Evolutionary conservation across 176 grass and related monocot genomes (phyloP), one percentile per base, ranked within the genome.

Genomic region (Aegilops sharonensis): DNA sequence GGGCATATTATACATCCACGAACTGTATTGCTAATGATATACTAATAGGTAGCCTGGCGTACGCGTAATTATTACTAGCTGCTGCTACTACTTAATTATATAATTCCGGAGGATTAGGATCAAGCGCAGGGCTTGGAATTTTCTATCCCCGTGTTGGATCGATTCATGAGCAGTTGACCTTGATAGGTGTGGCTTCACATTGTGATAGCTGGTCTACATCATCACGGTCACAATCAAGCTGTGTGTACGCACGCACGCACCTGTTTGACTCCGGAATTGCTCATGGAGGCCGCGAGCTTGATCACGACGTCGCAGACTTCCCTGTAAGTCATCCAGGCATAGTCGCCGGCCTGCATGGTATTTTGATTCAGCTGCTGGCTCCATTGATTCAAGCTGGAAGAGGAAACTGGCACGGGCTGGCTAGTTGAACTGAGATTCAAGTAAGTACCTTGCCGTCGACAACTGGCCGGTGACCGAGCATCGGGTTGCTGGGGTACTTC

Each of bases 291-390:
- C 1, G 91, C 91, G 43, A 95, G 77, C 87, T 92, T 95, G 39
- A 92, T 81, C 31, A 87, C 93, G 1, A 78, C 78, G 50, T 88
- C 89, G 23, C 91, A 95, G 35, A 64, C 89, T 56, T 98, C 91
- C 80, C 77, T 89, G 77, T 98, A 98, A 75, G 81, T 92, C 83
- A 80, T 70, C 95, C 93, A 98, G 0, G 36, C 69, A 78, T 95
- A 98, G 35, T 92, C 93, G 12, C 95, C 89, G 1, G 91, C 86
- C 95, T 97, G 78, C 70, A 59, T 59, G 54, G 3, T 57, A 17
- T 57, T 57, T 8, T 8, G 18, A 21, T 7, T 18, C 18, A 57
- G 7, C 18, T 21, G 54, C 17, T 57, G 17, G 52, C 77, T 39
- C 59, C 34, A 25, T 9, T 15, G 75, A 21, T 57, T 17, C 54